Conservation (phyloP, 177 flowering plant species). For the Telopea speciosissima region DNA sequence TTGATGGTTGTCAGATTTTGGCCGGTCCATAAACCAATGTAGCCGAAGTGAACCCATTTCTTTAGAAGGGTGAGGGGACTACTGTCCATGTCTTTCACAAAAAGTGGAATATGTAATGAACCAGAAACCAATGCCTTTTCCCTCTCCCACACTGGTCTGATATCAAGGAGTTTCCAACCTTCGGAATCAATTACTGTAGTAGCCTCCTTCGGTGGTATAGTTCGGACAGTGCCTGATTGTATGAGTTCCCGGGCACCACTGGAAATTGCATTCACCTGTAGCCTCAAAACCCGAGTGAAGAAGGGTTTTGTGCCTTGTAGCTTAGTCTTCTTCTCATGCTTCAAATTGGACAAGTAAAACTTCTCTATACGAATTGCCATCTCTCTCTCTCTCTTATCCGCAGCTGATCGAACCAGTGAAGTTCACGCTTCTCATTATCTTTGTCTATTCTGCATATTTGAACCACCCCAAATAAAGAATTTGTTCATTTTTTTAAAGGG, state of each 20-base stretch:
- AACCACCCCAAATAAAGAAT: no score
- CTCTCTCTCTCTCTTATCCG: conserved; percentile 13
- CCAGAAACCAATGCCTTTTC: conserved; percentile 71
- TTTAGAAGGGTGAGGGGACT: conserved; percentile 62
- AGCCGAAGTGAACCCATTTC: conserved; percentile 96
- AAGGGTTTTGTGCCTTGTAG: not conserved
- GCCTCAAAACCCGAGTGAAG: not conserved
- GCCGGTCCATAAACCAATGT: conserved; percentile 94
- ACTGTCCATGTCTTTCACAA: conserved; percentile 59
- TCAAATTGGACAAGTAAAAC: conserved; percentile 11
- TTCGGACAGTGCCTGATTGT: conserved; percentile 47
- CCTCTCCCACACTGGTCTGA: conserved; percentile 83
- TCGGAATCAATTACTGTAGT: conserved; percentile 35
- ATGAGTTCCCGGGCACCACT: conserved; percentile 44
- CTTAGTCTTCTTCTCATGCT: conserved; percentile 9
- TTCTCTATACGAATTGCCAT: conserved; percentile 31
- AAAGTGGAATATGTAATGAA: conserved; percentile 77
- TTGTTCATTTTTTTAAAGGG: no score
- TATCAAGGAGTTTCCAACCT: conserved; percentile 58
- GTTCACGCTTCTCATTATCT: not conserved
- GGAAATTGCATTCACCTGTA: conserved; percentile 23
- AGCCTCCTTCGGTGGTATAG: conserved; percentile 54
- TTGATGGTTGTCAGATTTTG: conserved; percentile 65
- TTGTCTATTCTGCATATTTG: no score
- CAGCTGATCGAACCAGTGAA: not conserved